These are phyloP conservation scores for Centrapalus pauciflorus DNA, from an alignment of 129 eudicot species.

Conservation along the genomic window DNA sequence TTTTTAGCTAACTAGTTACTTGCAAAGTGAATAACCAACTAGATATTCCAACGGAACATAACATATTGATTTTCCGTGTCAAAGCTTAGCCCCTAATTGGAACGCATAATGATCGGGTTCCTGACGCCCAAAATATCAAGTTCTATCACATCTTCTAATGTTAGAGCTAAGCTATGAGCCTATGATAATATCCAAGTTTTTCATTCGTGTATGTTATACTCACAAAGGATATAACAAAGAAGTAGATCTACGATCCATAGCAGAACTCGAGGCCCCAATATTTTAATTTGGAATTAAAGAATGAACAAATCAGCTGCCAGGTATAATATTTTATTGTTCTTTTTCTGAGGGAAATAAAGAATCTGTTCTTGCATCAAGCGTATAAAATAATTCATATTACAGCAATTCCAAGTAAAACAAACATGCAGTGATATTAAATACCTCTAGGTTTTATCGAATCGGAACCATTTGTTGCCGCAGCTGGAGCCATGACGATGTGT, in stretches of 20 bases:
- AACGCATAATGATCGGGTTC: background rate
- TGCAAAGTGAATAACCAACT: background rate
- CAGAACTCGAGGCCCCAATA: background rate
- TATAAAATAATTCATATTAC: slow-evolving; percentile 17
- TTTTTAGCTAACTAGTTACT: background rate
- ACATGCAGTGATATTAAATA: slow-evolving; percentile 25
- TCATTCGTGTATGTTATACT: background rate
- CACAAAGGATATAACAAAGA: background rate
- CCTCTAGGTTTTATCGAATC: slow-evolving; percentile 45
- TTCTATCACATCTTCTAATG: background rate
- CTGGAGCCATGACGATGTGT: slow-evolving; percentile 26
- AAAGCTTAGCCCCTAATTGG: background rate
- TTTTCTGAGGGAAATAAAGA: slow-evolving; percentile 16
- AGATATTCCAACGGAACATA: background rate
- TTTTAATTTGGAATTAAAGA: background rate
- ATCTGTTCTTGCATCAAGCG: slow-evolving; percentile 12
- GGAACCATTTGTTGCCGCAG: slow-evolving; percentile 33
- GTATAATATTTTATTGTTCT: slow-evolving; percentile 7
- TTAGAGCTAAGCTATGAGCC: background rate
- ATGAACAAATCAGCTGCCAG: slow-evolving; percentile 9
- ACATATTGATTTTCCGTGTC: background rate
- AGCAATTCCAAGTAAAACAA: slow-evolving; percentile 12
- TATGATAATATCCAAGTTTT: background rate
- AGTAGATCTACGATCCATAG: slow-evolving; percentile 21
- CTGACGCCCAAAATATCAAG: background rate